phyloP scores from a whole-genome alignment of 2,329 filamentous ascomycete species.

The Knoxdaviesia capensis region DNA sequence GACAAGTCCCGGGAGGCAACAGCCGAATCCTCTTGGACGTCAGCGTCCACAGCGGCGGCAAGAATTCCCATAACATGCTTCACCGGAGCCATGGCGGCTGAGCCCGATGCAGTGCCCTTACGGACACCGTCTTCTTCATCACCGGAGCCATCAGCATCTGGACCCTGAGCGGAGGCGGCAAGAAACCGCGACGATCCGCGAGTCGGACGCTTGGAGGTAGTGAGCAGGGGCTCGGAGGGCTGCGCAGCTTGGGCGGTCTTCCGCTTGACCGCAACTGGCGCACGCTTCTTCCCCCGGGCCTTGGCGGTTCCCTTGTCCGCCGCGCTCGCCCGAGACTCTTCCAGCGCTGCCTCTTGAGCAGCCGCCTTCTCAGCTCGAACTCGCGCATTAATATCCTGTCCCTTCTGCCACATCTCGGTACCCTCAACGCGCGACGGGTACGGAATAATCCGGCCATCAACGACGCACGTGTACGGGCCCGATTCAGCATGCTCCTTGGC shows the following conservation, averaged over 20 bases:
- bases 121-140: conserved; percentile 9
- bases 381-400: conserved; percentile 11
- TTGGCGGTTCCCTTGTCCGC: conserved; percentile 4
- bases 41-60: conserved; percentile 6
- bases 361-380: conserved; percentile 15
- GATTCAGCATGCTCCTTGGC: conserved; percentile 23
- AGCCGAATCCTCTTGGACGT: conserved; percentile 3
- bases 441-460: conserved; percentile 21
- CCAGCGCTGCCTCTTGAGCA: conserved; percentile 4
- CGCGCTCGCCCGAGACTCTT: neutral
- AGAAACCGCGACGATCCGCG: conserved; percentile 9
- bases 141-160: conserved; percentile 3
- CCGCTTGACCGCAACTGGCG: conserved; percentile 21
- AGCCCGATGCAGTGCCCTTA: neutral
- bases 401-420: conserved; percentile 20
- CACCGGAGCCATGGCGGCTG: conserved; percentile 3
- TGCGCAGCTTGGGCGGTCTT: conserved; percentile 25
- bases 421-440: conserved; percentile 22
- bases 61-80: conserved; percentile 13
- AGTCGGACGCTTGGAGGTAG: conserved; percentile 22
- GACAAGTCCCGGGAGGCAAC: conserved; percentile 2
- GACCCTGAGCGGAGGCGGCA: conserved; percentile 6
- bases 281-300: neutral
- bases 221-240: conserved; percentile 5
- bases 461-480: conserved; percentile 17